Evolutionary conservation across 371 early-diverging fungal genomes (phyloP), one percentile per base, ranked within the genome.

Genomic region (Actinomucor elegans): DNA sequence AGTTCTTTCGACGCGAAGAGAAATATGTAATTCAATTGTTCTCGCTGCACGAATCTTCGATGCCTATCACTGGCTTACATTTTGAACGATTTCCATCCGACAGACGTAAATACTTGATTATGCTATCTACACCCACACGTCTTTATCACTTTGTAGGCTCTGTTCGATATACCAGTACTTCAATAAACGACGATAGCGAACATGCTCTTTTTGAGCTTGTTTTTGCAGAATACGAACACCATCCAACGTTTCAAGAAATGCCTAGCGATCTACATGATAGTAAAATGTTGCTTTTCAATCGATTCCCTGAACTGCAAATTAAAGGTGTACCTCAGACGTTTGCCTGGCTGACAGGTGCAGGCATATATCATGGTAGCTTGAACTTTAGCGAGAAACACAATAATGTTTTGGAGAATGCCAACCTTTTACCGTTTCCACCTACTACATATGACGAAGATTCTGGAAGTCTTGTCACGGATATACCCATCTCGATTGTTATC

Each of bases 141-240:
- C 76, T 96, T 14, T 94, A 93, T 64, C 92, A 94, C 54, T 87
- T 94, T 48, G 77, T 91, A 48, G 96, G 96, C 0, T 67, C 71
- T 7, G 81, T 87, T 14, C 15, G 41, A 0, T 38, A 38, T 9
- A 50, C 38, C 6, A 43, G 57, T 33, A 59, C 63, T 1, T 58
- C 55, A 36, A 61, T 48, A 1, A 64, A 72, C 12, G 31, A 43
- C 4, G 46, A 61, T 11, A 66, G 59, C 5, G 77, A 77, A 40
- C 63, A 57, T 33, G 76, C 80, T 15, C 61, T 86, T 66, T 90
- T 88, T 67, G 85, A 80, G 28, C 64, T 59, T 9, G 52, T 89
- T 21, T 88, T 88, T 53, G 57, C 81, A 6, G 67, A 75, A 5
- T 89, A 90, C 50, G 79, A 86, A 36, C 63, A 64, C 40, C 64